phyloP scores from a whole-genome alignment of 208 protist genomes.

The Trypanosoma rangeli region DNA sequence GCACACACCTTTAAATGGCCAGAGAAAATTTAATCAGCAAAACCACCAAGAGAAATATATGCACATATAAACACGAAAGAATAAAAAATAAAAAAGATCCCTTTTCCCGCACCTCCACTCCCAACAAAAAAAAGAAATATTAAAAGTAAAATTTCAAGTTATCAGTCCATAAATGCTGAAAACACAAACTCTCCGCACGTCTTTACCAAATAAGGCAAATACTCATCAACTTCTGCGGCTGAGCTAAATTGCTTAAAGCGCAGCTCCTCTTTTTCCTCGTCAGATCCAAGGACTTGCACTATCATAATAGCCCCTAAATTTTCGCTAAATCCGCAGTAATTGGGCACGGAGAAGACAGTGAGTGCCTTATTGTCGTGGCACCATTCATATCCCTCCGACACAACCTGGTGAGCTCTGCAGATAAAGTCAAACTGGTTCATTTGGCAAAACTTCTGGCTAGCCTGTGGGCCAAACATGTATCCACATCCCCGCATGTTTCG shows the following conservation, averaged over 20 bases:
- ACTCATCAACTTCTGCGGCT: not conserved
- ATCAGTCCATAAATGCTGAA: conserved; percentile 10
- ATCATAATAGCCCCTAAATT: conserved; percentile 39
- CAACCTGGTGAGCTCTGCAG: conserved; percentile 90
- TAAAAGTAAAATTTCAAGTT: not conserved
- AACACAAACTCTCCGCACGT: conserved; percentile 16
- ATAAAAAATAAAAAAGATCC: not conserved
- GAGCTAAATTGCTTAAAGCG: conserved; percentile 10
- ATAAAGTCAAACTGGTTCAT: conserved; percentile 97
- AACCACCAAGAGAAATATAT: no score
- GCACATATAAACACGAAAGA: not conserved
- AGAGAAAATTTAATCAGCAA: no score
- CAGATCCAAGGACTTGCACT: conserved; percentile 21
- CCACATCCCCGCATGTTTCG: conserved; percentile 98
- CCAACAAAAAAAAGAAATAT: not conserved
- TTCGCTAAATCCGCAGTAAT: conserved; percentile 66
- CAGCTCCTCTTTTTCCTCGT: conserved; percentile 1
- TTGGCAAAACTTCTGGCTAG: conserved; percentile 95
- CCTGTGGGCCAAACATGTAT: conserved; percentile 95
- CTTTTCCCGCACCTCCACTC: not conserved
- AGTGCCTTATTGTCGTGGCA: conserved; percentile 52
- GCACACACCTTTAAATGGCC: no score
- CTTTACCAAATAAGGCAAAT: not conserved
- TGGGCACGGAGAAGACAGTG: conserved; percentile 75
- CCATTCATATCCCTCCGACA: conserved; percentile 86